phyloP scores from a whole-genome alignment of 108 stramenopile species.

The Fragilariopsis cylindrus region DNA sequence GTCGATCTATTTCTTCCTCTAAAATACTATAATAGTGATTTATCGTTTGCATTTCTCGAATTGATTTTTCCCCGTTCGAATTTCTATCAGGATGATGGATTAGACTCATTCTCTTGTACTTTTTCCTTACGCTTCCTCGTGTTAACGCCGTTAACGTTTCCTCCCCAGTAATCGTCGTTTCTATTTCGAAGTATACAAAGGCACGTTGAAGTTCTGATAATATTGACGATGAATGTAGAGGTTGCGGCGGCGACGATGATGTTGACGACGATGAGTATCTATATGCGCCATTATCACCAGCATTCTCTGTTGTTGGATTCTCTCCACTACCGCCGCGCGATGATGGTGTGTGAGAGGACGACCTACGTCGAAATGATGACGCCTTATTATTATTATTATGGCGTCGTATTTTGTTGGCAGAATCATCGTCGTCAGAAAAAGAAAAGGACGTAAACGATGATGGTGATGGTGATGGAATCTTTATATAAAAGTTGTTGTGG shows the following conservation, averaged over 20 bases:
- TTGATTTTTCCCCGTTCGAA: slow-evolving; percentile 10
- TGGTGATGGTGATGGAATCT: neutral
- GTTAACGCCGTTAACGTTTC: neutral
- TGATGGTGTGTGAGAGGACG: neutral
- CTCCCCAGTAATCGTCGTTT: too few species aligned
- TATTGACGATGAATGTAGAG: neutral
- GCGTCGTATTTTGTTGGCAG: neutral
- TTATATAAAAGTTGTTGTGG: neutral
- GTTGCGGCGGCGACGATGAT: neutral
- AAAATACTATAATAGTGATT: slow-evolving; percentile 14
- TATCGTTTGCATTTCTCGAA: slow-evolving; percentile 28
- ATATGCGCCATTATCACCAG: neutral
- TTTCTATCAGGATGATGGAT: slow-evolving; percentile 35
- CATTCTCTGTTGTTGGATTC: neutral
- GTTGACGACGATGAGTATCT: neutral
- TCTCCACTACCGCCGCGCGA: neutral
- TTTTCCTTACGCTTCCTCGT: neutral
- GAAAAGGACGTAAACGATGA: neutral
- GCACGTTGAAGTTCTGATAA: neutral
- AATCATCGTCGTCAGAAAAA: slow-evolving; percentile 1
- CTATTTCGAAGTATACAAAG: neutral
- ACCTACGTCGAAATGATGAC: neutral
- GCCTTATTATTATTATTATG: neutral
- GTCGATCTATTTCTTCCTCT: neutral
- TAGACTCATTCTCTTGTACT: slow-evolving; percentile 22